Evolutionary conservation across 768 basidiomycete genomes (phyloP).

Genomic region (Leucogyrophana mollusca): DNA sequence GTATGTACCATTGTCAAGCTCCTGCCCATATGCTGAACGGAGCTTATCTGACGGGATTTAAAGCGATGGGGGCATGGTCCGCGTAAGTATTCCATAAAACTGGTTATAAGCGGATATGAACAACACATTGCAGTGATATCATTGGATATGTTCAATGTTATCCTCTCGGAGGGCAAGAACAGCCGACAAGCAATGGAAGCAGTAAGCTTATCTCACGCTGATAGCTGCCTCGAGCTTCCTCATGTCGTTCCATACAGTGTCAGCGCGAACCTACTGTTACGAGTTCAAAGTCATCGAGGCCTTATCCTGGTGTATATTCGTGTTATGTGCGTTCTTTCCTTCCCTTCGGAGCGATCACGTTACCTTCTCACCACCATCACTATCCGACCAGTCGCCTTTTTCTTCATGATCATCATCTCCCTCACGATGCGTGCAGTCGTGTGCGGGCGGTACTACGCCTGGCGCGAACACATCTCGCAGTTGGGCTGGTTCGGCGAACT

Average conservation of each 20-base stretch:
- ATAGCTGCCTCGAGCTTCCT: constrained; percentile 1
- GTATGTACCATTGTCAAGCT: constrained; percentile 37
- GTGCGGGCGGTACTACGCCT: constrained; percentile 34
- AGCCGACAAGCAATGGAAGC: constrained; percentile 50
- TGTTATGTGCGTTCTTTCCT: constrained; percentile 36
- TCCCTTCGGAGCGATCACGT: not conserved
- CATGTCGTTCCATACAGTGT: constrained; percentile 40
- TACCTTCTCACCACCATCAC: constrained; percentile 1
- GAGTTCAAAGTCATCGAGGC: constrained; percentile 80
- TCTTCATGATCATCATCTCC: constrained; percentile 53
- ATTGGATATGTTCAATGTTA: constrained; percentile 67
- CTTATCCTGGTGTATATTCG: constrained; percentile 75
- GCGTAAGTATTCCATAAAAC: constrained; percentile 41
- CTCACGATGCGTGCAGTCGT: constrained; percentile 44
- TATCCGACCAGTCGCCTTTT: constrained; percentile 38
- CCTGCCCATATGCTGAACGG: not conserved
- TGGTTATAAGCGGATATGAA: constrained; percentile 1
- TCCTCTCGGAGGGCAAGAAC: constrained; percentile 38
- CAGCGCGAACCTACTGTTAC: constrained; percentile 60
- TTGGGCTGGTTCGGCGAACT: constrained; percentile 77
- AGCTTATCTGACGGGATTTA: constrained; percentile 9
- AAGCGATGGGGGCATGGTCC: constrained; percentile 77
- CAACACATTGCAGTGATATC: constrained; percentile 51
- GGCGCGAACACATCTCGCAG: constrained; percentile 43
- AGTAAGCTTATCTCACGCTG: constrained; percentile 39